These are phyloP conservation scores for Lactarius psammicola DNA, from an alignment of 768 basidiomycete species.

Conservation along the genomic window DNA sequence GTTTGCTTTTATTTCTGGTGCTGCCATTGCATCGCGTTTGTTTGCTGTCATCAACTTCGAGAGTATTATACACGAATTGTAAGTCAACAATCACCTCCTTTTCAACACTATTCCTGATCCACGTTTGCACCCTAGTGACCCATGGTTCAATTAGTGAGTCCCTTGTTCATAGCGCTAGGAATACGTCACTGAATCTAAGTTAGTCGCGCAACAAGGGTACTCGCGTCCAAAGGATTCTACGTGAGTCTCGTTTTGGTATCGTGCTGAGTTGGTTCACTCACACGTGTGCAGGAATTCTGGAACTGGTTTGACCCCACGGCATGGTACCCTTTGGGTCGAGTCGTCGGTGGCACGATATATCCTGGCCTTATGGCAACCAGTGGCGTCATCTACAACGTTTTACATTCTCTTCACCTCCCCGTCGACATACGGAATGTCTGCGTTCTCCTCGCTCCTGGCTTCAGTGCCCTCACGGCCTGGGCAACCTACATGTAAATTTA, in stretches of 20 bases:
- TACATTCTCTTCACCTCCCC: conserved; percentile 86
- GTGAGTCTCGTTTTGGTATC: conserved; percentile 46
- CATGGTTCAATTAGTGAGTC: conserved; percentile 98
- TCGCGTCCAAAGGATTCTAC: conserved; percentile 94
- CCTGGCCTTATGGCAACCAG: conserved; percentile 98
- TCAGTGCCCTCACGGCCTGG: conserved; percentile 95
- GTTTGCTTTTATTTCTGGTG: conserved; percentile 85
- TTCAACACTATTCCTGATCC: conserved; percentile 3
- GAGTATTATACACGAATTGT: conserved; percentile 99
- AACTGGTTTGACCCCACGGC: conserved; percentile 99
- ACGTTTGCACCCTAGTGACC: conserved; percentile 56
- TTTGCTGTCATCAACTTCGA: conserved; percentile 99
- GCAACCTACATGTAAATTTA: conserved; percentile 80
- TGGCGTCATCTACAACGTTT: conserved; percentile 91
- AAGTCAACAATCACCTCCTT: conserved; percentile 36
- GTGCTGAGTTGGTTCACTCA: conserved; percentile 1
- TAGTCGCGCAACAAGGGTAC: conserved; percentile 89
- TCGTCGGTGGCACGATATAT: conserved; percentile 97
- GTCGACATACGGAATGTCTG: conserved; percentile 98
- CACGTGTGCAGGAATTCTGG: conserved; percentile 82
- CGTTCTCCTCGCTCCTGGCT: conserved; percentile 94
- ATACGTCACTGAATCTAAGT: conserved; percentile 5
- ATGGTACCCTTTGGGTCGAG: conserved; percentile 98
- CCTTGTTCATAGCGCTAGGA: neutral
- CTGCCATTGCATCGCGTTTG: conserved; percentile 91